phyloP scores from a whole-genome alignment of 2,329 filamentous ascomycete species.

The Metarhizium brunneum region DNA sequence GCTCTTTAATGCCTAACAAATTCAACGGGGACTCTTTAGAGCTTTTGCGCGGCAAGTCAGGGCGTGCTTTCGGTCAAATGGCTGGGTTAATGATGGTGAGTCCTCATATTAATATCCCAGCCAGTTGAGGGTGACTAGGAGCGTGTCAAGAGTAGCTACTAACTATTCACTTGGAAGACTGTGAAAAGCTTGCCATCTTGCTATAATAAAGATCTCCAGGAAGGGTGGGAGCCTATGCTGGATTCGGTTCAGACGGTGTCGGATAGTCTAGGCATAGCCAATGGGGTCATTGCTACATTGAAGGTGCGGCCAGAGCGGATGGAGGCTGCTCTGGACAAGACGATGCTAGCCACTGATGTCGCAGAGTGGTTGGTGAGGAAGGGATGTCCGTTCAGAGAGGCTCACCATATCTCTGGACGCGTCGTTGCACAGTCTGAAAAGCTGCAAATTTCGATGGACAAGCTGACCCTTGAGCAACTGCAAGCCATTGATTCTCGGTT shows the following conservation, averaged over 20 bases:
- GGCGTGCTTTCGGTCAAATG: conserved; percentile 72
- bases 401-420: conserved; percentile 67
- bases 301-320: conserved; percentile 64
- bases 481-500: conserved; percentile 61
- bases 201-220: conserved; percentile 91
- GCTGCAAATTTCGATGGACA: conserved; percentile 57
- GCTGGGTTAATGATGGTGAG: conserved; percentile 50
- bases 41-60: conserved; percentile 20
- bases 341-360: conserved; percentile 71
- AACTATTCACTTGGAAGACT: conserved; percentile 15
- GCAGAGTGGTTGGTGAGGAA: conserved; percentile 56
- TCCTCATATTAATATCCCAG: no score
- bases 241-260: conserved; percentile 74
- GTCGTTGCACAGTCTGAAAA: conserved; percentile 31
- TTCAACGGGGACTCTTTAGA: conserved; percentile 31
- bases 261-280: conserved; percentile 75
- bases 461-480: conserved; percentile 57
- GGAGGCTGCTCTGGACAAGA: conserved; percentile 66
- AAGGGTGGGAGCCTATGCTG: conserved; percentile 76
- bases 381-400: conserved; percentile 70
- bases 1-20: conserved; percentile 73
- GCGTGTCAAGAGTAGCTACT: no score
- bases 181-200: conserved; percentile 65
- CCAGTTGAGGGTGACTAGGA: no score
- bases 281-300: conserved; percentile 69